phyloP scores from a whole-genome alignment of 768 basidiomycete genomes.

The Thelephora ganbajun region DNA sequence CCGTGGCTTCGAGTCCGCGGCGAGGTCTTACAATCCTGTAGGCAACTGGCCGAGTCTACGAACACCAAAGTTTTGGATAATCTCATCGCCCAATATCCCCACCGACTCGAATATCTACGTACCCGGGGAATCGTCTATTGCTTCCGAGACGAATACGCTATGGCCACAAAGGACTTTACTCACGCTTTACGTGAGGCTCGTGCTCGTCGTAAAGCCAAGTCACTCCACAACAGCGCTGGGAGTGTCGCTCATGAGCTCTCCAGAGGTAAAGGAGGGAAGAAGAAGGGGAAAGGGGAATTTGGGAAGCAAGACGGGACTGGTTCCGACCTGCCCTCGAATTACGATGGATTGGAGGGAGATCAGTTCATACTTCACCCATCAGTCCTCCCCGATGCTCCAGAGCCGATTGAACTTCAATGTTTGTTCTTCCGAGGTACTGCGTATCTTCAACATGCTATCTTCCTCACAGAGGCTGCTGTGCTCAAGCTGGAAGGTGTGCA shows the following conservation, averaged over 20 bases:
- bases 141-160: constrained; percentile 70
- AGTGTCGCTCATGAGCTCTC: constrained; percentile 15
- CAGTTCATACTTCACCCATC: constrained; percentile 52
- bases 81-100: constrained; percentile 59
- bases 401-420: constrained; percentile 76
- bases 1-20: constrained; percentile 6
- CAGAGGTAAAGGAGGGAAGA: constrained; percentile 33
- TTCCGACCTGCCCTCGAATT: constrained; percentile 17
- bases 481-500: constrained; percentile 56
- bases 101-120: constrained; percentile 72
- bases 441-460: constrained; percentile 66
- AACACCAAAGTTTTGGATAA: constrained; percentile 67
- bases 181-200: constrained; percentile 69
- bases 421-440: constrained; percentile 76
- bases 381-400: constrained; percentile 62
- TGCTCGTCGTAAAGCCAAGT: constrained; percentile 48
- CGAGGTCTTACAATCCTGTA: constrained; percentile 19
- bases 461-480: constrained; percentile 60
- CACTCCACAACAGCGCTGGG: constrained; percentile 31
- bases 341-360: constrained; percentile 39
- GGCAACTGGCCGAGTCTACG: constrained; percentile 78
- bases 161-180: constrained; percentile 72
- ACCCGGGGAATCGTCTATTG: constrained; percentile 86
- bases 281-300: constrained; percentile 35
- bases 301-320: constrained; percentile 62